Evolutionary conservation across 345 rosid species (phyloP), one percentile per base, ranked within the genome.

Genomic region (Brassica cretica): DNA sequence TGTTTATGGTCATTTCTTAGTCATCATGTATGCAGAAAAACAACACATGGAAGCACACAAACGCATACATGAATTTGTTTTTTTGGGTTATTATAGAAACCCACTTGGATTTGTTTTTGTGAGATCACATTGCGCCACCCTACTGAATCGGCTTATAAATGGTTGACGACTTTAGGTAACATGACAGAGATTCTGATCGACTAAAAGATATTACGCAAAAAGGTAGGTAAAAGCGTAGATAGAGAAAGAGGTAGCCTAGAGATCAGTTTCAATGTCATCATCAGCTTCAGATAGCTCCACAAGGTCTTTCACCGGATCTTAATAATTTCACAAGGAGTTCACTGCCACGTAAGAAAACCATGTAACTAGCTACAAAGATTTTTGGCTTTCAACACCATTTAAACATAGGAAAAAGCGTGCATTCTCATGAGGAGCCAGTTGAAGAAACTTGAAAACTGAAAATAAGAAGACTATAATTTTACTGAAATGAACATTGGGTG

Each of bases 361-460:
- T 27, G 29, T 27, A 27, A 27, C 29, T 27, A 27, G 4, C 29
- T 27, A 27, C 4, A 27, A 27, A 27, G 4, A 27, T 27, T 27
- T 27, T 27, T 27, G 65, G 63, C 68, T 66, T 53, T 62, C 64
- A 41, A 9, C 6, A 67, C 44, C 41, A 55, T n/a, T 39, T 30
- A 24, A 71, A 72, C 77, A 29, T 32, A 16, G 18, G 78, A 74
- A 68, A 56, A 77, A 18, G 51, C 15, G 30, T 25, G 41, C 86
- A 79, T 21, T 21, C 24, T 21, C 24, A 21, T 21, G 80, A 90
- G 87, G 64, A 94, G 91, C 97, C 96, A 92, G 80, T 82, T 88
- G 82, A 91, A 94, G 88, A 94, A 94, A 82, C 29, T 92, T 77
- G 94, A 87, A 77, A 89, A 92, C 96, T 89, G 90, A 80, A 74